Evolutionary conservation across 768 basidiomycete species (phyloP).

Genomic region (Antrodiella citrinella): DNA sequence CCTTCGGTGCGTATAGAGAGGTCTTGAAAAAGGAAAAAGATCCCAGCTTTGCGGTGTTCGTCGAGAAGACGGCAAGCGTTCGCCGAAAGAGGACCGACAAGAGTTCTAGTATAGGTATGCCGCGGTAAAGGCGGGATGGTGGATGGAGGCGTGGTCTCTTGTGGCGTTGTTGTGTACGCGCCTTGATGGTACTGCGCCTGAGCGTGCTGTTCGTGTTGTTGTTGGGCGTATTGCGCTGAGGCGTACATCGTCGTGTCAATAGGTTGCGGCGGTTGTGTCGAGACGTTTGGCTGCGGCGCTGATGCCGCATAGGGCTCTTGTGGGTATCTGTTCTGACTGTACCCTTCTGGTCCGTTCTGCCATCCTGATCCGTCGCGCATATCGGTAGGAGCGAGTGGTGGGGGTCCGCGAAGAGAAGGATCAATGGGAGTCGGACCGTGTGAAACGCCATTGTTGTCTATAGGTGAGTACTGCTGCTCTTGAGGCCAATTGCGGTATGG

Average conservation of each 20-base stretch:
- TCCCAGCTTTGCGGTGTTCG: conserved; percentile 77
- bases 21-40: conserved; percentile 95
- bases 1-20: conserved; percentile 91
- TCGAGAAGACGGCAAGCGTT: conserved; percentile 81
- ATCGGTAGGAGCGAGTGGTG: conserved; percentile 4
- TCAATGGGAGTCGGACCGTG: conserved; percentile 10
- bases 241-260: conserved; percentile 24
- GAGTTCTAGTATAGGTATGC: conserved; percentile 74
- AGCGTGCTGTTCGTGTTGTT: conserved; percentile 23
- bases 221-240: conserved; percentile 25
- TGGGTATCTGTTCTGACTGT: conserved; percentile 8
- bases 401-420: conserved; percentile 10
- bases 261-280: background rate
- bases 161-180: conserved; percentile 11
- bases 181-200: conserved; percentile 14
- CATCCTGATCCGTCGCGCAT: conserved; percentile 1
- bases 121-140: conserved; percentile 44
- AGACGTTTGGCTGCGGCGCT: conserved; percentile 20
- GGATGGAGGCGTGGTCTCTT: conserved; percentile 19
- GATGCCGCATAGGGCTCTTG: conserved; percentile 20
- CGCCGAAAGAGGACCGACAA: conserved; percentile 83
- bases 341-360: conserved; percentile 7
- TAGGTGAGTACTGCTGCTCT: conserved; percentile 13
- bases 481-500: conserved; percentile 20
- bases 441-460: conserved; percentile 10